Percentiles rank a stretch among this genome's conserved stretches.
Evolutionary conservation across 495 filamentous ascomycete species (phyloP).

Genomic region (Bacidia gigantensis): DNA sequence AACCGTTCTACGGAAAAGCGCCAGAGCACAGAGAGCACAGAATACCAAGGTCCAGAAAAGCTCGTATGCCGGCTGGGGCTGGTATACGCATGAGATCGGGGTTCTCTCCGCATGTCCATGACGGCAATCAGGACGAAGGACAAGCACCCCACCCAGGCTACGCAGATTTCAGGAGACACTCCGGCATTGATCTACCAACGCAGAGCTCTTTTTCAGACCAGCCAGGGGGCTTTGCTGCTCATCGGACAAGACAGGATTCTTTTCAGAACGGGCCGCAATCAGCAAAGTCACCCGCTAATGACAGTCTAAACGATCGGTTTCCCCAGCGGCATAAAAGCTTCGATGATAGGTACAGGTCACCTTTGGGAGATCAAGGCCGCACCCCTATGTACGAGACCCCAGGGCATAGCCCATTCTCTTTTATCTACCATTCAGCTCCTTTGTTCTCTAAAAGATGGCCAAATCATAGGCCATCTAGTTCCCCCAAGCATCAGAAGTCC

Average conservation of each 20-base stretch:
- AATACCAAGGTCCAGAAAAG: conserved; percentile 7
- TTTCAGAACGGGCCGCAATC: conserved; percentile 6
- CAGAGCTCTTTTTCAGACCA: background rate
- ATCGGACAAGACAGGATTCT: conserved; percentile 11
- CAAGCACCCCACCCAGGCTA: conserved; percentile 11
- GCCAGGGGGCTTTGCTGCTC: conserved; percentile 14
- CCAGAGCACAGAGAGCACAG: background rate
- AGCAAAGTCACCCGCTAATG: background rate
- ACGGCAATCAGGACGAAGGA: conserved; percentile 11
- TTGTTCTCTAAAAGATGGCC: conserved; percentile 13
- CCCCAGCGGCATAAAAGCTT: conserved; percentile 3
- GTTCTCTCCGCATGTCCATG: conserved; percentile 12
- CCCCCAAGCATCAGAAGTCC: conserved; percentile 4
- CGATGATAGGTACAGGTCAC: conserved; percentile 1
- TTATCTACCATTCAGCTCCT: conserved; percentile 11
- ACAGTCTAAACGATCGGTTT: background rate
- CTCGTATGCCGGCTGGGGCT: conserved; percentile 8
- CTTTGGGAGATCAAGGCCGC: background rate
- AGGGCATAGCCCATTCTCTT: conserved; percentile 19
- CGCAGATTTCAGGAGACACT: conserved; percentile 11
- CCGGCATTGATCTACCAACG: conserved; percentile 11
- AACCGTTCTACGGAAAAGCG: background rate
- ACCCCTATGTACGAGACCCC: conserved; percentile 18
- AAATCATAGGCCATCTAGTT: conserved; percentile 10
- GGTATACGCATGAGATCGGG: conserved; percentile 1